Evolutionary conservation across 192 early-diverging fungal genomes (phyloP), one percentile per base, ranked within the genome.

Genomic region (Backusella morwellensis): DNA sequence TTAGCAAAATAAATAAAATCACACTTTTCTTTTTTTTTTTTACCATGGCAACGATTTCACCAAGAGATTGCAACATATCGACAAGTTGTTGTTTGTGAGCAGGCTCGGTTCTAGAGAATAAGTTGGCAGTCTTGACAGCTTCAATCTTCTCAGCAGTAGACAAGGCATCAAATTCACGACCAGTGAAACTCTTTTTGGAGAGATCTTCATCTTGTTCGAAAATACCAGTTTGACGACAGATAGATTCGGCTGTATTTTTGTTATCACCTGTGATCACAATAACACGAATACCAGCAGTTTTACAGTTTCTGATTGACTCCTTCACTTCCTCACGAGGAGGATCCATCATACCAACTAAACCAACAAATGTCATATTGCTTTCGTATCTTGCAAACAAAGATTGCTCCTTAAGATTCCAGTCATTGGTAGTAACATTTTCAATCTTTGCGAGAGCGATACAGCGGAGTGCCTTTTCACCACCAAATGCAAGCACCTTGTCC

Each of bases 181-280:
- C 98, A 44, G 98, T 99, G 82, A 92, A 96, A 52, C 81, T 84
- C 80, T 91, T 90, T 41, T 89, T 88, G 29, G 77, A 79, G 42
- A 94, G 73, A 77, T 93, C 88, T 59, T 93, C 91, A 40, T 86
- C 82, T 32, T 83, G 76, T 5, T 81, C 88, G 76, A 99, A 96
- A 0, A 99, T 92, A 56, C 98, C 98, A 86, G 99, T 98, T 79
- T 92, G 86, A 69, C 94, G 92, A 83, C 96, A 97, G 78, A 99
- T 97, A 70, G 94, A 89, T 87, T 98, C 96, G 56, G 97, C 97
- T 3, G 97, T 99, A 82, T 94, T 93, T 84, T 95, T 94, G 87
- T 97, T 95, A 86, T 99, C 97, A 79, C 97, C 98, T 26, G 97
- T 99, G 79, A 99, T 97, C 11, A 99, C 95, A 82, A 99, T 95